A percentile compares a stretch with the other conserved stretches of the same genome.
Evolutionary conservation across 1,284 basidiomycete genomes (phyloP).

Genomic region (Malassezia globosa): DNA sequence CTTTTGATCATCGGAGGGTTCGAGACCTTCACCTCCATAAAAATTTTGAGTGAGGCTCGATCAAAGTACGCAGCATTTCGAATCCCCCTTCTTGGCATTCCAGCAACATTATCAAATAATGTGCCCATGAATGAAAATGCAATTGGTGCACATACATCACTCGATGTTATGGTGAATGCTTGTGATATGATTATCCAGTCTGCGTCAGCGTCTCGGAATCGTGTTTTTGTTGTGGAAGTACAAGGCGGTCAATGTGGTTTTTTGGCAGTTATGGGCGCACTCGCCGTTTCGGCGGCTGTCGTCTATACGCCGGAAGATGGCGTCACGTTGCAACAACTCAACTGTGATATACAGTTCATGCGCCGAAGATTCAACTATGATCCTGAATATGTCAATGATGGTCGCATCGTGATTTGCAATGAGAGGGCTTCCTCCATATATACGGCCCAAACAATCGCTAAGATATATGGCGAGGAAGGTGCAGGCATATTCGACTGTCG

Average conservation of each 20-base stretch:
- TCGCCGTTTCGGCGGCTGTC: conserved; percentile 82
- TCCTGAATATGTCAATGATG: conserved; percentile 76
- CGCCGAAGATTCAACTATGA: conserved; percentile 76
- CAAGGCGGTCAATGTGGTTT: conserved; percentile 95
- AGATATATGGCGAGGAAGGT: conserved; percentile 90
- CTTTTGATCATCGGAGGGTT: conserved; percentile 89
- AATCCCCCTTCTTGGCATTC: conserved; percentile 40
- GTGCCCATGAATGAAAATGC: conserved; percentile 94
- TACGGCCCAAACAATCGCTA: conserved; percentile 79
- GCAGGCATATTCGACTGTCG: conserved; percentile 82
- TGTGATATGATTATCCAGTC: conserved; percentile 98
- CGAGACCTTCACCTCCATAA: conserved; percentile 74
- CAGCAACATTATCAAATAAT: conserved; percentile 90
- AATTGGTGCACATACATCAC: conserved; percentile 82
- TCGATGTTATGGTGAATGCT: conserved; percentile 93
- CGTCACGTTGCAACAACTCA: conserved; percentile 68
- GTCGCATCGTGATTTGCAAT: conserved; percentile 70
- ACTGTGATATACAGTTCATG: conserved; percentile 77
- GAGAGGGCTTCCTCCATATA: conserved; percentile 80
- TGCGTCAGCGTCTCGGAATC: conserved; percentile 82
- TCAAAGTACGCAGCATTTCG: conserved; percentile 78
- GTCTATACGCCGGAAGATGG: conserved; percentile 90
- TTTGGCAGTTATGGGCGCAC: conserved; percentile 82
- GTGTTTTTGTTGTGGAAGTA: conserved; percentile 95
- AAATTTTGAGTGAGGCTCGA: conserved; percentile 67